phyloP scores from a whole-genome alignment of 208 protist species.

The Balamuthia mandrillaris region DNA sequence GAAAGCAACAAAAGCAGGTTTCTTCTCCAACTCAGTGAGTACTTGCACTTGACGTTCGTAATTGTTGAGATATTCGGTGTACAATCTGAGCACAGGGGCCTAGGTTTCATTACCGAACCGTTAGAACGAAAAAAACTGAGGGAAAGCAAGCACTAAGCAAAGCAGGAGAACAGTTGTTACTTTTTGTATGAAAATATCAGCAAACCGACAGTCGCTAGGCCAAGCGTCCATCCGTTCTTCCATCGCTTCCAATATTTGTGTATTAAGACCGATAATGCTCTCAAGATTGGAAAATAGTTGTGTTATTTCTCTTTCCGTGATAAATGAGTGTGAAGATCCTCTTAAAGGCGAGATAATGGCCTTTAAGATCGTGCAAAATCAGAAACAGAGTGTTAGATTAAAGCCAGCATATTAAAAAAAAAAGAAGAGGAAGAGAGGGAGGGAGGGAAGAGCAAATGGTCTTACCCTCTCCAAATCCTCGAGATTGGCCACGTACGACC shows the following conservation, averaged over 20 bases:
- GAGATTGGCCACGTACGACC: background rate
- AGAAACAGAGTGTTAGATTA: too few species aligned
- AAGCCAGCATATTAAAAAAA: too few species aligned
- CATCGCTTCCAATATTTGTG: background rate
- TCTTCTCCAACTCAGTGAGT: constrained; percentile 11
- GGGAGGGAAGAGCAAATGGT: too few species aligned
- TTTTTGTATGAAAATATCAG: constrained; percentile 13
- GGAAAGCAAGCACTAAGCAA: too few species aligned
- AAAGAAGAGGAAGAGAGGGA: too few species aligned
- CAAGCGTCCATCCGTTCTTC: background rate
- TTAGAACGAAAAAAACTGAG: too few species aligned
- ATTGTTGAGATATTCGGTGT: constrained; percentile 26
- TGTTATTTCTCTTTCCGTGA: background rate
- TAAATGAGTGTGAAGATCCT: background rate
- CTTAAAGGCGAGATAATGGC: background rate
- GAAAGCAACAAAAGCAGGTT: background rate
- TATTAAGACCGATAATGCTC: constrained; percentile 7
- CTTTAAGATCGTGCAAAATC: too few species aligned
- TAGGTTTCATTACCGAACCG: too few species aligned
- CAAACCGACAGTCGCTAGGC: background rate
- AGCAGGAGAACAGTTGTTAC: too few species aligned
- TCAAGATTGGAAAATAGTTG: background rate
- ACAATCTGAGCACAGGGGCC: background rate
- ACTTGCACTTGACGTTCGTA: background rate
- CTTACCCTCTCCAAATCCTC: constrained; percentile 8